Percentiles rank a stretch among this genome's conserved stretches.
Conservation (phyloP, 768 basidiomycete genomes). For the Leccinum incarnatum region DNA sequence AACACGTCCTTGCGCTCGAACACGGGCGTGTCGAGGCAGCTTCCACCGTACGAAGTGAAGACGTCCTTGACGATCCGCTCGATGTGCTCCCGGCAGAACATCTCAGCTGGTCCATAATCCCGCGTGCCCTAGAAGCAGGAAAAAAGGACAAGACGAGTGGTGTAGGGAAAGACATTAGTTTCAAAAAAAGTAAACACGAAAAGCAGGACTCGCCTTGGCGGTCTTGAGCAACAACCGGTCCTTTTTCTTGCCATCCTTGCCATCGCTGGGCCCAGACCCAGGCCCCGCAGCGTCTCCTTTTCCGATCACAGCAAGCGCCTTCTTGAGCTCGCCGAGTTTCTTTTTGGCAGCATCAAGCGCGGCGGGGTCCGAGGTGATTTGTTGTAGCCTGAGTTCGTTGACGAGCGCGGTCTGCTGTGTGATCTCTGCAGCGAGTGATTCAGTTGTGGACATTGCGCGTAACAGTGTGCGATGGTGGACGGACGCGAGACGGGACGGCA, state of each 20-base stretch:
- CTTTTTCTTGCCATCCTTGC: conserved; percentile 57
- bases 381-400: conserved; percentile 53
- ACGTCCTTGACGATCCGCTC: conserved; percentile 84
- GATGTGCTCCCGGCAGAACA: conserved; percentile 88
- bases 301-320: conserved; percentile 44
- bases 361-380: conserved; percentile 46
- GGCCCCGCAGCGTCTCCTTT: conserved; percentile 21
- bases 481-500: conserved; percentile 11
- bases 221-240: conserved; percentile 83
- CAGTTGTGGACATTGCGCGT: conserved; percentile 40
- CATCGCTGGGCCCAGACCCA: conserved; percentile 32
- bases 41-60: conserved; percentile 86
- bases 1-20: conserved; percentile 97
- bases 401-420: conserved; percentile 53
- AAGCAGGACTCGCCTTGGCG: conserved; percentile 65
- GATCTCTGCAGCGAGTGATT: conserved; percentile 54
- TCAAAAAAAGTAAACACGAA: conserved; percentile 13
- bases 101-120: conserved; percentile 91
- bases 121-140: conserved; percentile 74
- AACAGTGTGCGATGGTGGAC: conserved; percentile 4
- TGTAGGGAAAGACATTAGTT: background rate
- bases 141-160: background rate
- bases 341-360: conserved; percentile 62
- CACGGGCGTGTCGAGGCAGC: conserved; percentile 95
- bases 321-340: conserved; percentile 69